Evolutionary conservation across 148 eudicot species (phyloP).

Genomic region (Vaccinium corymbosum): DNA sequence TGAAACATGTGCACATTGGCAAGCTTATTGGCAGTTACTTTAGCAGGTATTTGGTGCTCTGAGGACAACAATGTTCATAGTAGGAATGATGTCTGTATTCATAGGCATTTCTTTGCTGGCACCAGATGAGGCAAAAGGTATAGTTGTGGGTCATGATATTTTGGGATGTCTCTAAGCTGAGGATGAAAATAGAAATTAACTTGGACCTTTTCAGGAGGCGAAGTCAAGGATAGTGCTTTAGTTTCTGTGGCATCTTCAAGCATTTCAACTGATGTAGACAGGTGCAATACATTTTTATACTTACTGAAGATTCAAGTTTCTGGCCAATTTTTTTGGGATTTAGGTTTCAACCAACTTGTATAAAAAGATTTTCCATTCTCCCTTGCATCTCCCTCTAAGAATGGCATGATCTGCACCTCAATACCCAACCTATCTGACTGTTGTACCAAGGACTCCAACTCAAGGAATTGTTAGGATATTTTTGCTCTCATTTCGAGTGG

Average conservation of each 20-base stretch:
- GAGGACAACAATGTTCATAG: constrained; percentile 79
- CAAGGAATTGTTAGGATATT: background rate
- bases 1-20: background rate
- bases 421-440: background rate
- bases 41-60: constrained; percentile 75
- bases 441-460: background rate
- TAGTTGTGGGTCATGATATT: constrained; percentile 3
- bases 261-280: constrained; percentile 51
- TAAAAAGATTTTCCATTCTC: background rate
- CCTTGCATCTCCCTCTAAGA: background rate
- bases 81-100: constrained; percentile 91
- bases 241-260: constrained; percentile 46
- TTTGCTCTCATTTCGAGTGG: background rate
- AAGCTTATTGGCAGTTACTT: constrained; percentile 15
- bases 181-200: constrained; percentile 10
- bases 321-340: background rate
- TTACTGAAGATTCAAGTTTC: constrained; percentile 1
- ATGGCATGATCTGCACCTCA: background rate
- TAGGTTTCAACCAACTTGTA: background rate
- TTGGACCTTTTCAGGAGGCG: constrained; percentile 54
- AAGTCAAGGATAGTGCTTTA: constrained; percentile 63
- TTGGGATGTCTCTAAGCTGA: background rate
- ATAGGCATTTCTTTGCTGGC: constrained; percentile 92
- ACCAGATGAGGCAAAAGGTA: constrained; percentile 92
- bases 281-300: constrained; percentile 38